Conservation (phyloP, 2,329 filamentous ascomycete species). For the Macroventuria anomochaeta region DNA sequence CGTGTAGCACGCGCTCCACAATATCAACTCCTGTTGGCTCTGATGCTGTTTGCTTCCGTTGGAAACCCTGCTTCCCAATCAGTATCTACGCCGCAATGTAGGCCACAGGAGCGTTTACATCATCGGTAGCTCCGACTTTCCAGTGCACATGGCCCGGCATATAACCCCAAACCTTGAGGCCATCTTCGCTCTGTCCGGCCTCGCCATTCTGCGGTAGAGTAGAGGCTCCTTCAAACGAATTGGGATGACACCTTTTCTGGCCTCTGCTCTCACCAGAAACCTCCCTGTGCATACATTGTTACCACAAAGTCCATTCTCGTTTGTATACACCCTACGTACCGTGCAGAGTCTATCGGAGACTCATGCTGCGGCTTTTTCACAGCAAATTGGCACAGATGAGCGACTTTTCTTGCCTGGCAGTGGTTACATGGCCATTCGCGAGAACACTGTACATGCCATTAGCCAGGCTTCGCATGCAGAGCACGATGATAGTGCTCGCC, state of each 20-base stretch:
- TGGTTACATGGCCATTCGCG: constrained; percentile 61
- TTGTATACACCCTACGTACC: constrained; percentile 22
- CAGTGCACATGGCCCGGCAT: constrained; percentile 47
- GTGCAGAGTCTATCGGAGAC: constrained; percentile 23
- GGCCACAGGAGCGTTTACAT: constrained; percentile 19
- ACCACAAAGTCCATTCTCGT: constrained; percentile 1
- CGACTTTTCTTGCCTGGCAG: constrained; percentile 56
- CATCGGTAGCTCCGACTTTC: constrained; percentile 29
- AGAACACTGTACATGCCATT: constrained; percentile 51
- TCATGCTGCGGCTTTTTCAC: constrained; percentile 41
- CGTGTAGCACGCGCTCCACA: constrained; percentile 43
- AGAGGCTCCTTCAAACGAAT: constrained; percentile 12
- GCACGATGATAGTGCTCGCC: constrained; percentile 31
- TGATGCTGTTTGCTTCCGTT: constrained; percentile 15
- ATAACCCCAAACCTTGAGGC: constrained; percentile 44
- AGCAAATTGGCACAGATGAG: constrained; percentile 57
- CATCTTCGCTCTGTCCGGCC: constrained; percentile 30
- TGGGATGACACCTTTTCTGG: constrained; percentile 30
- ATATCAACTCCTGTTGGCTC: constrained; percentile 31
- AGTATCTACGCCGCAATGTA: neutral
- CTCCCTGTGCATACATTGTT: constrained; percentile 21
- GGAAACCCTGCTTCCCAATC: constrained; percentile 3
- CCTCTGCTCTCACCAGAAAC: constrained; percentile 22
- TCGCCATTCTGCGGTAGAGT: constrained; percentile 10
- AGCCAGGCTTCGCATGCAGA: constrained; percentile 16